Percentiles rank a stretch among this genome's conserved stretches.
Conservation (phyloP, 768 basidiomycete genomes). For the Leucogyrophana mollusca region DNA sequence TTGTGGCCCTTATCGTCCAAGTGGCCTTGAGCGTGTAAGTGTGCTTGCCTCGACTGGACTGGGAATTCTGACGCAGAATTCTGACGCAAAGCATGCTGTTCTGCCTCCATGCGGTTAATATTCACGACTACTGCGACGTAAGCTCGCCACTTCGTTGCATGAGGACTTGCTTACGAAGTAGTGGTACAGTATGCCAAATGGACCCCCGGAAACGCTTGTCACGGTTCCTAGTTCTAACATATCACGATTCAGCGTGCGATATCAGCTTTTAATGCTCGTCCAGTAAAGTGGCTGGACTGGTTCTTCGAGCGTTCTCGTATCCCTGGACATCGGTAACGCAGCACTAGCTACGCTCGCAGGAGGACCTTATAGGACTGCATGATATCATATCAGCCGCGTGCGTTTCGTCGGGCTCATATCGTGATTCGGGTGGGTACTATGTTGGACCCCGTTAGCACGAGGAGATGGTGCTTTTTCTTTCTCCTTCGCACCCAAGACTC, state of each 20-base stretch:
- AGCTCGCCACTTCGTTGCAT: too few relatives aligned
- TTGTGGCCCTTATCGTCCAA: too few relatives aligned
- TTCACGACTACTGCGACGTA: too few relatives aligned
- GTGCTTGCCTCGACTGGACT: too few relatives aligned
- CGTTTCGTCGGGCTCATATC: background rate
- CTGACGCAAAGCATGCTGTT: too few relatives aligned
- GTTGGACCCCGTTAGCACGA: too few relatives aligned
- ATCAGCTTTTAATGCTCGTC: constrained; percentile 51
- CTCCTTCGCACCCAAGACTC: background rate
- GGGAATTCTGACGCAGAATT: too few relatives aligned
- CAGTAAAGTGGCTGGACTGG: too few relatives aligned
- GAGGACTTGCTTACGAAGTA: constrained; percentile 34
- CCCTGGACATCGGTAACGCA: constrained; percentile 78
- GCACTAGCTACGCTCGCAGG: constrained; percentile 79
- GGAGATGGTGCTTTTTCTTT: constrained; percentile 41
- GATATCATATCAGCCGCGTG: too few relatives aligned
- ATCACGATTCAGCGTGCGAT: constrained; percentile 41
- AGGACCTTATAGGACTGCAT: constrained; percentile 61
- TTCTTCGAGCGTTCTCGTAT: constrained; percentile 87
- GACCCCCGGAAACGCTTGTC: constrained; percentile 58
- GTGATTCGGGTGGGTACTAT: constrained; percentile 63
- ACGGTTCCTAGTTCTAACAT: constrained; percentile 2
- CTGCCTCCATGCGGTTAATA: too few relatives aligned
- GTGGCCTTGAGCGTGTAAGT: too few relatives aligned
- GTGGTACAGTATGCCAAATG: constrained; percentile 53